Conservation (phyloP, 345 rosid genomes). For the Clarkia xantiana region DNA sequence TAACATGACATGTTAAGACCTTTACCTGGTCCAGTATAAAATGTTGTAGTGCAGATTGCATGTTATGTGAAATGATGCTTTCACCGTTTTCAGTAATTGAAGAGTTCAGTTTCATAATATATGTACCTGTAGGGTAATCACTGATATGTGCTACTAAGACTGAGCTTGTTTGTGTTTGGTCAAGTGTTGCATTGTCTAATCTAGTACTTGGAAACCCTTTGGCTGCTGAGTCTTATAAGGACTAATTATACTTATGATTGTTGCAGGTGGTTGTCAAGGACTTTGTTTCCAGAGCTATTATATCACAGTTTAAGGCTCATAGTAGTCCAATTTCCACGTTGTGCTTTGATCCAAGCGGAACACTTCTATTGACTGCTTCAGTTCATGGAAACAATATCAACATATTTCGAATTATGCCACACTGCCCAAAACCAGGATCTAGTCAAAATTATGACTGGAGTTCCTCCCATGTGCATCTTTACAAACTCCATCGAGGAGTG, state of each 20-base stretch:
- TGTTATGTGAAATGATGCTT: too few species aligned
- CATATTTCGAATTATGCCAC: slow-evolving; percentile 79
- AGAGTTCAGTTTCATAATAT: too few species aligned
- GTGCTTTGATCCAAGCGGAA: slow-evolving; percentile 93
- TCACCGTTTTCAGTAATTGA: too few species aligned
- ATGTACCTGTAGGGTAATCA: too few species aligned
- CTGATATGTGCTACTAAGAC: too few species aligned
- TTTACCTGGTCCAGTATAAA: background rate
- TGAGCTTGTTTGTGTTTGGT: too few species aligned
- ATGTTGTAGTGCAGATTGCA: too few species aligned
- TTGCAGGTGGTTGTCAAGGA: slow-evolving; percentile 92
- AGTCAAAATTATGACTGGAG: slow-evolving; percentile 65
- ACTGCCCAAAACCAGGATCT: slow-evolving; percentile 38
- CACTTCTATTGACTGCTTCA: slow-evolving; percentile 85
- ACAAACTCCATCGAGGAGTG: slow-evolving; percentile 95
- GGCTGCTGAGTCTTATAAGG: background rate
- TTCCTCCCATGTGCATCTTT: slow-evolving; percentile 87
- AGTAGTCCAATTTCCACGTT: slow-evolving; percentile 90
- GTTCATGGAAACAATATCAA: slow-evolving; percentile 81
- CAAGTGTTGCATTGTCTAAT: background rate
- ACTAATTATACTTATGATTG: background rate
- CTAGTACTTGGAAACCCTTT: background rate
- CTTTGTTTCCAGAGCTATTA: slow-evolving; percentile 61
- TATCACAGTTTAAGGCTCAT: slow-evolving; percentile 91
- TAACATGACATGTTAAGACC: background rate